These are phyloP conservation scores for Penstemon barbatus DNA, from an alignment of 257 asterid genomes.

Conservation along the genomic window DNA sequence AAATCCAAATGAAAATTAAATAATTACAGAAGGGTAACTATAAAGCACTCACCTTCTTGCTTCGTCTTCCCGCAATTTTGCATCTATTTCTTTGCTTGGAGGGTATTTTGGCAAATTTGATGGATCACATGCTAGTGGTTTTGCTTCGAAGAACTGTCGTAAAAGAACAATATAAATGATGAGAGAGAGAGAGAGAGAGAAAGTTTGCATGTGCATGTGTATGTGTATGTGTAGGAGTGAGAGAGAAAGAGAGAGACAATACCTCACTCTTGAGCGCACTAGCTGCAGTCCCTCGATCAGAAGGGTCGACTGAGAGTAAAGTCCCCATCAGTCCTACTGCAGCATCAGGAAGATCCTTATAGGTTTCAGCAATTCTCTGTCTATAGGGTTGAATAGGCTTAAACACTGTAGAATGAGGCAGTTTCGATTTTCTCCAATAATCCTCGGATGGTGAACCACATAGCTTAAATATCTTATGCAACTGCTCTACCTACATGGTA, in stretches of 20 bases:
- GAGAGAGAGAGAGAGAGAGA: background rate
- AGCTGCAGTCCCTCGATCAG: slow-evolving; percentile 64
- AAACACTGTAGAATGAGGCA: slow-evolving; percentile 64
- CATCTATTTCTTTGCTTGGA: too few species aligned
- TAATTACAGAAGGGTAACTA: too few species aligned
- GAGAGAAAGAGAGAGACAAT: slow-evolving; percentile 4
- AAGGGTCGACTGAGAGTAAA: slow-evolving; percentile 77
- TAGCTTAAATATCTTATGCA: slow-evolving; percentile 78
- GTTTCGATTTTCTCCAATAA: slow-evolving; percentile 64
- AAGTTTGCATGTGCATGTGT: slow-evolving; percentile 14
- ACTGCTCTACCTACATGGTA: slow-evolving; percentile 68
- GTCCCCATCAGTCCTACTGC: slow-evolving; percentile 64
- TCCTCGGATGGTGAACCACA: slow-evolving; percentile 37
- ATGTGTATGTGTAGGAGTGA: background rate
- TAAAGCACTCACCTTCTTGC: slow-evolving; percentile 61
- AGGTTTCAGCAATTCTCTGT: slow-evolving; percentile 59
- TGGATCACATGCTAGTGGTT: slow-evolving; percentile 89
- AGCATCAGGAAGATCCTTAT: slow-evolving; percentile 58
- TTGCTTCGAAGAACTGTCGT: slow-evolving; percentile 67
- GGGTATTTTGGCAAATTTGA: slow-evolving; percentile 65
- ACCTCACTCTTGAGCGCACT: slow-evolving; percentile 72
- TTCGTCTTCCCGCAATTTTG: slow-evolving; percentile 71
- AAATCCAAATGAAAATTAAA: too few species aligned
- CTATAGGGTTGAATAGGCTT: slow-evolving; percentile 66
- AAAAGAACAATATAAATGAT: slow-evolving; percentile 26